Evolutionary conservation across 2,329 filamentous ascomycete species (phyloP).

Genomic region (Penicillium sp.): DNA sequence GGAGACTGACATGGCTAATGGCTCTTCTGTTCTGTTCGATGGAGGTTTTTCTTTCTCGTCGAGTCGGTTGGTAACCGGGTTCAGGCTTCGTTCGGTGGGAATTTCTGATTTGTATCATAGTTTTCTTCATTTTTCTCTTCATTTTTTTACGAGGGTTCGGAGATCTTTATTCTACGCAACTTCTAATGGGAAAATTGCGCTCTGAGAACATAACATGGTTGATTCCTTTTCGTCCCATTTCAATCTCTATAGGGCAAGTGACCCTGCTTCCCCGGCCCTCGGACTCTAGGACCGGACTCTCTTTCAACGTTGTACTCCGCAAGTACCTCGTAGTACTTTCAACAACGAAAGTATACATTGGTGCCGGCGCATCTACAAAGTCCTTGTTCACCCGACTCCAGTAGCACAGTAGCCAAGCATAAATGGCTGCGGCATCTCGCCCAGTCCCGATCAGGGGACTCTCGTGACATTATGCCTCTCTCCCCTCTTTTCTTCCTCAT

Average conservation of each 20-base stretch:
- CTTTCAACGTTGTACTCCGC: background rate
- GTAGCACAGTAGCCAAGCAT: constrained; percentile 5
- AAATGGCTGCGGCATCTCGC: background rate
- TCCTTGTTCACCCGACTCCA: constrained; percentile 2
- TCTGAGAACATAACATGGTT: background rate
- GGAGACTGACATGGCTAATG: background rate
- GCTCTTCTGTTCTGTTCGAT: background rate
- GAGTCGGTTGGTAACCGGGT: background rate
- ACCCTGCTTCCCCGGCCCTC: background rate
- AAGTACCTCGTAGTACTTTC: background rate
- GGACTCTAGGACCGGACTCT: no score
- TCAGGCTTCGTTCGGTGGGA: background rate
- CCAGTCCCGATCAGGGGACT: constrained; percentile 3
- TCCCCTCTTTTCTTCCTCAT: constrained; percentile 7
- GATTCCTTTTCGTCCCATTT: background rate
- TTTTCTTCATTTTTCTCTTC: background rate
- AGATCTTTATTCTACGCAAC: background rate
- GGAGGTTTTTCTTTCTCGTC: background rate
- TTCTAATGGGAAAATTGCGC: background rate
- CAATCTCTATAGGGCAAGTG: background rate
- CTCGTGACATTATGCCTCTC: constrained; percentile 17
- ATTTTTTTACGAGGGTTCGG: background rate
- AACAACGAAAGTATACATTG: background rate
- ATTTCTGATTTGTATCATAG: constrained; percentile 12
- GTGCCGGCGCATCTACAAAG: background rate